phyloP scores from a whole-genome alignment of 2,329 filamentous ascomycete species.

The Colletotrichum theobromicola region DNA sequence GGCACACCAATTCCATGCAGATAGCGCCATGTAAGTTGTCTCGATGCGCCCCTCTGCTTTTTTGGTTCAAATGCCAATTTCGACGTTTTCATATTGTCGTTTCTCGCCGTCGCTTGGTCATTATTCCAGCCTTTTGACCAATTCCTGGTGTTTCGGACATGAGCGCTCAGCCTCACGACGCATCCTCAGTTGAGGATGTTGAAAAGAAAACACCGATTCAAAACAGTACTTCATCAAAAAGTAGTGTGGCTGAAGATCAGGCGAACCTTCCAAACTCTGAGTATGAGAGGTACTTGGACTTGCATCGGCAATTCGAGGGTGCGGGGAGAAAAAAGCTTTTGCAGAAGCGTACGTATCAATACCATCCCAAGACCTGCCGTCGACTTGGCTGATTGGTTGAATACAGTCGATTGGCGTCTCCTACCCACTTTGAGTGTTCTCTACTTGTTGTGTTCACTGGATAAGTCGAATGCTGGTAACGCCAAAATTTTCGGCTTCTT shows the following conservation, averaged over 20 bases:
- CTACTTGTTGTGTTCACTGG: not conserved
- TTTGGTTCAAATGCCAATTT: not conserved
- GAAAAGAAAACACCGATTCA: not conserved
- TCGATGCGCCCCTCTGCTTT: not conserved
- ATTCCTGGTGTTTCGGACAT: not conserved
- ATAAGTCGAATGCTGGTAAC: not conserved
- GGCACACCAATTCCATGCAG: not conserved
- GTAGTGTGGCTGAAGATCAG: not conserved
- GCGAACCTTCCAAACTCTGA: not conserved
- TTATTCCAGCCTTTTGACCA: not conserved
- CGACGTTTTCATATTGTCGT: not conserved
- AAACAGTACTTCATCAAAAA: not conserved
- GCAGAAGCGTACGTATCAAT: not conserved
- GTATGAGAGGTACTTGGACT: not conserved
- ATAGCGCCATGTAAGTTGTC: not conserved
- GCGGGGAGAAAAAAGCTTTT: not conserved
- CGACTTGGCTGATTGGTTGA: not conserved
- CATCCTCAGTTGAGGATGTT: not conserved
- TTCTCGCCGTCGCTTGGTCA: not conserved
- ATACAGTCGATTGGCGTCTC: not conserved
- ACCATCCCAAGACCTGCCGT: not conserved
- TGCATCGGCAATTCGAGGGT: not conserved
- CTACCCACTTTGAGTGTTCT: not conserved
- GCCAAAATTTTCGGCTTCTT: constrained; percentile 18
- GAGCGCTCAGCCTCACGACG: not conserved